Evolutionary conservation across 2,329 filamentous ascomycete species (phyloP).

Genomic region (Cladosporium sp.): DNA sequence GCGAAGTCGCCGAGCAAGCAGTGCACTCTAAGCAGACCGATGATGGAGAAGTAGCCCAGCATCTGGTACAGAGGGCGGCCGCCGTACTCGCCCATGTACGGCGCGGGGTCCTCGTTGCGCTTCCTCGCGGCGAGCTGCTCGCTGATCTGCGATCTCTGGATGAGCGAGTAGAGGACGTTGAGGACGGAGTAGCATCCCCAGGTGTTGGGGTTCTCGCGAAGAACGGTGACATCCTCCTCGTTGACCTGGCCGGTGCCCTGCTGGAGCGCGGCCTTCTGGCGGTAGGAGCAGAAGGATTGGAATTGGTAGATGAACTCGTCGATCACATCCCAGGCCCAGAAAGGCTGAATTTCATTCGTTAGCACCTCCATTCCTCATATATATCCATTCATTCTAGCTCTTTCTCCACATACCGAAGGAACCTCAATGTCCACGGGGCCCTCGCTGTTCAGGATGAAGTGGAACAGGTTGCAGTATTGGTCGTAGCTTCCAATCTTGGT

Average conservation of each 20-base stretch:
- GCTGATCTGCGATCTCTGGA: slow-evolving; percentile 95
- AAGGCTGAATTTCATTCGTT: slow-evolving; percentile 62
- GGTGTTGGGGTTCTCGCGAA: slow-evolving; percentile 95
- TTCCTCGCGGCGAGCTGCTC: slow-evolving; percentile 95
- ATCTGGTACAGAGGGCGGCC: slow-evolving; percentile 93
- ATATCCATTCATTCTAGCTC: slow-evolving; percentile 53
- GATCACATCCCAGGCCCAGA: slow-evolving; percentile 99
- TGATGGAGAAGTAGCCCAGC: slow-evolving; percentile 99
- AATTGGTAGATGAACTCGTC: slow-evolving; percentile 99
- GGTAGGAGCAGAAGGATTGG: slow-evolving; percentile 98
- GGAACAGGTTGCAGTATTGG: slow-evolving; percentile 98
- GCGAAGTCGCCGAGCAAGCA: slow-evolving; percentile 96
- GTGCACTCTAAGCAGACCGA: slow-evolving; percentile 92
- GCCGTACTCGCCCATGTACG: slow-evolving; percentile 92
- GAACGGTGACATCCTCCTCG: slow-evolving; percentile 84
- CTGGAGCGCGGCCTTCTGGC: slow-evolving; percentile 80
- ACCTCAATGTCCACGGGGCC: slow-evolving; percentile 97
- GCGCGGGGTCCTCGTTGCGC: slow-evolving; percentile 81
- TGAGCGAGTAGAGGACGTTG: slow-evolving; percentile 98
- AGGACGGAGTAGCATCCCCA: slow-evolving; percentile 99
- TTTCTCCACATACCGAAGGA: slow-evolving; percentile 53
- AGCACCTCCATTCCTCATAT: slow-evolving; percentile 2
- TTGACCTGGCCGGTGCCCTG: slow-evolving; percentile 54
- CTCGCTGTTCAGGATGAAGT: slow-evolving; percentile 98
- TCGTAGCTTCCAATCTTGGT: slow-evolving; percentile 99